Evolutionary conservation across 768 basidiomycete species (phyloP), one percentile per base, ranked within the genome.

Genomic region (Tulasnella sp.): DNA sequence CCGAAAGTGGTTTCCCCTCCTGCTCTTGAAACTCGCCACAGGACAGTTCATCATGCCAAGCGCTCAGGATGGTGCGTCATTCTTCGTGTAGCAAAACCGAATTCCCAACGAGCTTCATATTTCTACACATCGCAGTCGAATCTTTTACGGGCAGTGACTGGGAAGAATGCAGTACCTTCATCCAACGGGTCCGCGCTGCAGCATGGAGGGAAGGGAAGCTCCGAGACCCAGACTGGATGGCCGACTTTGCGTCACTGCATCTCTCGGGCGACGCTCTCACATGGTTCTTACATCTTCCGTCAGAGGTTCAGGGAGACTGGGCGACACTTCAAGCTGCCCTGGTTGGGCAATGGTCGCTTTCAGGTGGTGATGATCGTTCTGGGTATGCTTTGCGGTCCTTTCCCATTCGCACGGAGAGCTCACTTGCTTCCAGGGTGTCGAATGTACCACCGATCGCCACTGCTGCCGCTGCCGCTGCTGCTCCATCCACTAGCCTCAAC

Each of bases 201-300:
- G 76, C 76, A 7, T 77, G 40, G 46, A 60, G 31, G 22, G 41
- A 77, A 58, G 76, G 76, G 34, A 77, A 77, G 76, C n/a, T 77
- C 8, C 40, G 50, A 18, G 76, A 77, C 31, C 40, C 24, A 5
- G 76, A 48, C 11, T 77, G 76, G 76, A 58, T 50, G 76, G 76
- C 76, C n/a, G 46, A 48, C 37, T 58, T 50, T n/a, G 76, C 76
- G 37, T 77, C 76, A 11, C 18, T 40, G 4, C 31, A 48, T 40
- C 40, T 77, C 46, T 48, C 76, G 8, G 46, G 34, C 20, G 50
- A 77, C 28, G 76, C 76, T 9, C 76, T 77, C 22, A 31, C 11
- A 14, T 77, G 76, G 76, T 48, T 58, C 50, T 40, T 4, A 18
- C 16, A 20, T 5, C 44, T 77, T 24, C 20, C 74, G 20, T 16